A percentile compares a stretch with the other conserved stretches of the same genome.
These are phyloP conservation scores for Solanum okadae DNA, from an alignment of 257 asterid genomes.

Conservation along the genomic window DNA sequence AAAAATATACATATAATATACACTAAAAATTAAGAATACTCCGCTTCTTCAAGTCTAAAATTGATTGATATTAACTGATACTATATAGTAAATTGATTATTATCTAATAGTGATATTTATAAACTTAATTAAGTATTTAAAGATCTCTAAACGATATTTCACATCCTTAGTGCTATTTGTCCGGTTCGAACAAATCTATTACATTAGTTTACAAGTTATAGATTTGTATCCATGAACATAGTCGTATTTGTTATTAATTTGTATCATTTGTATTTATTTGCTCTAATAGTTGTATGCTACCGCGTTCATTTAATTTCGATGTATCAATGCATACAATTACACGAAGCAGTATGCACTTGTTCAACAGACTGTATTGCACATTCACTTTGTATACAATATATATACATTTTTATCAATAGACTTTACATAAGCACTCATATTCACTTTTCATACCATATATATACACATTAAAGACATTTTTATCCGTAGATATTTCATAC, in stretches of 20 bases:
- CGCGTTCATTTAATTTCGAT: not conserved
- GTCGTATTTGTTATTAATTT: no score
- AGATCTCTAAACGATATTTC: not conserved
- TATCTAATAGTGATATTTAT: not conserved
- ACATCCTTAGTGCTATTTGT: not conserved
- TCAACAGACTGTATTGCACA: no score
- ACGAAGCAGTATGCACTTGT: no score
- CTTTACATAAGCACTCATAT: not conserved
- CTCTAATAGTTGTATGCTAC: not conserved
- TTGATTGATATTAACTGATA: not conserved
- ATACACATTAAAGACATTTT: not conserved
- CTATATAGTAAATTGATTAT: not conserved
- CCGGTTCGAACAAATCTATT: no score
- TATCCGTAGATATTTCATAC: no score
- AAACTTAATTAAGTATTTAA: not conserved
- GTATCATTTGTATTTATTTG: not conserved
- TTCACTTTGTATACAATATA: not conserved
- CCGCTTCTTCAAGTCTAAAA: not conserved
- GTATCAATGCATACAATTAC: no score
- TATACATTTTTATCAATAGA: no score
- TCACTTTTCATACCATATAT: not conserved
- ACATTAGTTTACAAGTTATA: not conserved
- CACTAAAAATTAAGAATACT: not conserved
- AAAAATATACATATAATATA: not conserved
- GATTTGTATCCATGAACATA: not conserved